Evolutionary conservation across 495 filamentous ascomycete genomes (phyloP), one percentile per base, ranked within the genome.

Genomic region (Schizothecium vesticola): DNA sequence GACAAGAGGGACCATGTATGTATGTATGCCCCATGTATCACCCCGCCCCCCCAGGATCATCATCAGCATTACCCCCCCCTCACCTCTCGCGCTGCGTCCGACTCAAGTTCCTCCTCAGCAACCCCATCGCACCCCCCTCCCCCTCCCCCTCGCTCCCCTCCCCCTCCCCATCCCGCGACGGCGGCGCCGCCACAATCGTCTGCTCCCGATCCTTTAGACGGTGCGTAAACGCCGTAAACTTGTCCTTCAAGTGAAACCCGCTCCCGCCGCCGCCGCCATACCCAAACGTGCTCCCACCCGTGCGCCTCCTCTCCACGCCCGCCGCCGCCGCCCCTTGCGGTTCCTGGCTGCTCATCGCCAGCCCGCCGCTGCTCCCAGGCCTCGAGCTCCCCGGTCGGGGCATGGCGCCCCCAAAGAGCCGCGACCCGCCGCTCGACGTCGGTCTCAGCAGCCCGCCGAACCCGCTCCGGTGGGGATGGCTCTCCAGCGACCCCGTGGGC

Each of bases 161-260:
- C 9, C 11, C 65, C 13, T 36, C 61, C n/a, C 63, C 66, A 16
- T 60, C 65, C 31, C 28, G 28, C 31, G 19, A 61, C 22, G 33
- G 9, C 65, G 66, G 23, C 22, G 31, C n/a, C 56, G 57, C 65
- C 25, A 67, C 65, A 22, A 67, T 36, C 23, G 61, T 67, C 10
- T 25, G 73, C 24, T 81, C 77, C 24, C 77, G 70, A 29, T 82
- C 75, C 66, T 74, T 80, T 28, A 80, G 65, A 36, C 80, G 70
- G 33, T 74, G 73, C 12, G 76, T 75, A 22, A 83, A 60, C 11
- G 78, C 79, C 31, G 69, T 79, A 4, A 83, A 24, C 67, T 77
- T 82, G 12, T 80, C 80, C 56, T 75, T 76, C 10, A 83, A 67
- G 60, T 51, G 43, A 51, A 79, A 79, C 19, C 76, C 78, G 13